Evolutionary conservation across 495 filamentous ascomycete species (phyloP), one percentile per base, ranked within the genome.

Genomic region (Rhizodiscina lignyota): DNA sequence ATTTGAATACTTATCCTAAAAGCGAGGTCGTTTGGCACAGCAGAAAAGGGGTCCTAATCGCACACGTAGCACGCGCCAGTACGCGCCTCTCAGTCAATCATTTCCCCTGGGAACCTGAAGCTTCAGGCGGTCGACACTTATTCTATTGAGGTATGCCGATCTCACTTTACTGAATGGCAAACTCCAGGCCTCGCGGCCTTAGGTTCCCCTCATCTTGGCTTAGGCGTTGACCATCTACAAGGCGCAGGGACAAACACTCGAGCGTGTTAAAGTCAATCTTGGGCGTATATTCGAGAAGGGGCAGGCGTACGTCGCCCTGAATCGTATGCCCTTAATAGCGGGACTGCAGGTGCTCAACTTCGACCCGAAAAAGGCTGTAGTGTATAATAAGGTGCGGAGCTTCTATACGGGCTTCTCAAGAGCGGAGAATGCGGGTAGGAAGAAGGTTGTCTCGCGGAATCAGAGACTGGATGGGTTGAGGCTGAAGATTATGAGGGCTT

Each of bases 161-260:
- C n/a, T n/a, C n/a, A n/a, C n/a, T n/a, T n/a, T 94, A 18, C 91
- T 89, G 11, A 94, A 79, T 32, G 89, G 89, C 28, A 87, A 97
- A 49, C 66, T 94, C 0, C 89, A 94, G 55, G 89, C 89, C 1
- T 73, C 76, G 23, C 78, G 82, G 21, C 61, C 55, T 4, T 82
- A 87, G 50, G 46, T 87, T 41, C 81, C 89, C 2, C 64, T 97
- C 21, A 96, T 96, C 35, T 66, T 97, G 8, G 89, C 89, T 1
- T 96, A 91, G 89, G 91, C 89, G 11, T 59, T 97, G 12, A 91
- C 83, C 2, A 96, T 97, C 42, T 91, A 97, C 62, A 97, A 97
- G 59, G 89, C 91, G 5, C 89, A 97, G 51, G 89, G 89, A 0
- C 91, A 96, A 51, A 96, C 89, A 11, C 62, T 97, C 30, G 85